Percentiles rank a stretch among this genome's conserved stretches.
Evolutionary conservation across 768 basidiomycete genomes (phyloP).

Genomic region (Agrocybe praecox): DNA sequence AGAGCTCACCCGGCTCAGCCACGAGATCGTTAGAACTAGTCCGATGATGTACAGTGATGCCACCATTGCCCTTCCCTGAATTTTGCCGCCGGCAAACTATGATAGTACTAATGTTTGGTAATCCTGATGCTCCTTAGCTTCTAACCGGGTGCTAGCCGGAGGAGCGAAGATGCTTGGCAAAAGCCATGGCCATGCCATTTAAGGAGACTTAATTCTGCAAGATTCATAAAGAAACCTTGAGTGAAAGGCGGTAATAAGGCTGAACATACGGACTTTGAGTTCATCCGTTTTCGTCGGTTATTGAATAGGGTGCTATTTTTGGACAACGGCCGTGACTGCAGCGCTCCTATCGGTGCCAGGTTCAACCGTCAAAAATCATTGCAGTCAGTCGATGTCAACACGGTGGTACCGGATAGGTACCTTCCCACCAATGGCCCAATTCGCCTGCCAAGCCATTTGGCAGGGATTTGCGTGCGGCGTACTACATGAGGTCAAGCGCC

Average conservation of each 20-base stretch:
- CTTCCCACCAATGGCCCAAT: background rate
- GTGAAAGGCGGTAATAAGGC: background rate
- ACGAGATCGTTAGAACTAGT: conserved; percentile 12
- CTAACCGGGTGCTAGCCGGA: background rate
- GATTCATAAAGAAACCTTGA: background rate
- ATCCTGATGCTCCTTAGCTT: background rate
- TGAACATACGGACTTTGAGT: background rate
- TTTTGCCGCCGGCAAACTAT: conserved; percentile 24
- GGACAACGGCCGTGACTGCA: background rate
- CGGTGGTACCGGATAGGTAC: too few species aligned
- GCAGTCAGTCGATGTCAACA: too few species aligned
- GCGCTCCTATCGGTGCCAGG: background rate
- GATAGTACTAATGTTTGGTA: background rate
- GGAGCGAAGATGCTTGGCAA: background rate
- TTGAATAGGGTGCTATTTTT: background rate
- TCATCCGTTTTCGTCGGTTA: background rate
- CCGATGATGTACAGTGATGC: conserved; percentile 12
- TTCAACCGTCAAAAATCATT: background rate
- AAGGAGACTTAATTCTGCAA: background rate
- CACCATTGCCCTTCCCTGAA: conserved; percentile 5
- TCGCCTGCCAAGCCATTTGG: background rate
- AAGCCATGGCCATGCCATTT: background rate
- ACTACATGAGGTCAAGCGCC: background rate
- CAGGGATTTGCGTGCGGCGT: background rate
- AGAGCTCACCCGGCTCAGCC: conserved; percentile 12